Evolutionary conservation across 2,329 filamentous ascomycete species (phyloP).

Genomic region (Thelonectria rubi): DNA sequence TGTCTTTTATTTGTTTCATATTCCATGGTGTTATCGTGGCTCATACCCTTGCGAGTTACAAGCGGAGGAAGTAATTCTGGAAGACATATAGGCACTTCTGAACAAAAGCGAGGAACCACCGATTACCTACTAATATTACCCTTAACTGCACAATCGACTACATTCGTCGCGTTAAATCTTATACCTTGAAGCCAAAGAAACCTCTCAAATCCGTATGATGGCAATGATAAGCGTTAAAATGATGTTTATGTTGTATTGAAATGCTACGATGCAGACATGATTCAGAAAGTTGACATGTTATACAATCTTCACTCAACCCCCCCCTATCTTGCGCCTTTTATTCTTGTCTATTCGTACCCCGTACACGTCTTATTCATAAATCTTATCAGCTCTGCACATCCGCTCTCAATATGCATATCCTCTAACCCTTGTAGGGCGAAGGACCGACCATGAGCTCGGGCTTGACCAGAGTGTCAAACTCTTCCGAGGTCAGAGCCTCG

Average conservation of each 20-base stretch:
- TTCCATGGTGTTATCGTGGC: neutral
- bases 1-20: neutral
- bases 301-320: too few relatives aligned
- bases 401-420: too few relatives aligned
- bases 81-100: neutral
- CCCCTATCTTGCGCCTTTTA: too few relatives aligned
- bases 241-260: neutral
- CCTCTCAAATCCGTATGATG: too few relatives aligned
- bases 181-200: too few relatives aligned
- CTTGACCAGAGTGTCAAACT: slow-evolving; percentile 88
- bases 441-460: slow-evolving; percentile 97
- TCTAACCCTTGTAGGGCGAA: slow-evolving; percentile 63
- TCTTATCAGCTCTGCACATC: too few relatives aligned
- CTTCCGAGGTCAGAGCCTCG: slow-evolving; percentile 84
- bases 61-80: slow-evolving; percentile 2
- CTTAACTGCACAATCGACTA: neutral
- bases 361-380: too few relatives aligned
- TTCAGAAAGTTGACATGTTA: too few relatives aligned
- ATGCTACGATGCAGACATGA: too few relatives aligned
- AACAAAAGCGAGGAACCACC: neutral
- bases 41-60: slow-evolving; percentile 1
- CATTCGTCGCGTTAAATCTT: too few relatives aligned
- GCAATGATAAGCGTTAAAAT: too few relatives aligned
- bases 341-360: too few relatives aligned
- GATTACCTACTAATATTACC: neutral